Evolutionary conservation across 163 green algal genomes (phyloP), one percentile per base, ranked within the genome.

Genomic region (Scenedesmus sp.): DNA sequence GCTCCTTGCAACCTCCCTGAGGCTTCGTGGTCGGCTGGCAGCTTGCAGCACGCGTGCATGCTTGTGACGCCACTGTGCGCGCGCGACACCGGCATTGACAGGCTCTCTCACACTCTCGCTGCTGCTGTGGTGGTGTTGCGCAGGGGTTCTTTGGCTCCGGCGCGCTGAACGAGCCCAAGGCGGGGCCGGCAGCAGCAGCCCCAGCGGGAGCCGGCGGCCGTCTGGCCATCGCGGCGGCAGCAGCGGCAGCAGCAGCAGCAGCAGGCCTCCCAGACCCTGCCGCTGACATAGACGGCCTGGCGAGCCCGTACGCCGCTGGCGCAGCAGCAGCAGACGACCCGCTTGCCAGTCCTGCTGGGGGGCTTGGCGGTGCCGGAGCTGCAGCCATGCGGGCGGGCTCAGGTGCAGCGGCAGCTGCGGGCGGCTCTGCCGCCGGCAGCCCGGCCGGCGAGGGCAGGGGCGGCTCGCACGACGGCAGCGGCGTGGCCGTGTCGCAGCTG

Each of bases 251-350:
- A 42, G 85, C 85, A 30, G 70, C 70, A 84, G 85, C 85, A 42
- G 85, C 85, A 33, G 85, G 85, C 43, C 72, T 90, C 1, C 85
- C 85, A 42, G 85, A 90, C 49, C 85, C 85, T 26, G 42, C 68
- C 26, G 68, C 84, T 26, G 82, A 73, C 49, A 35, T 86, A 3
- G 59, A 86, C 46, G 33, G 81, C 81, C 40, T 43, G 30, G 20
- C 40, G 24, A 53, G 81, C 81, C 81, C 37, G 30, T 37, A 20
- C 65, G 10, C 7, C 15, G 43, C 79, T 40, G 42, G 7, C 42
- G 79, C 43, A 59, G 79, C 3, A 43, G 26, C 26, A 59, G 42
- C 26, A 42, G 43, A 59, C 40, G 68, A 35, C 49, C 0, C 9
- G 40, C 35, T 24, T 44, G 56, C 51, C 68, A 56, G 35, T 7